These are phyloP conservation scores for Leccinum fallax DNA, from an alignment of 1,284 basidiomycete genomes.

Conservation along the genomic window DNA sequence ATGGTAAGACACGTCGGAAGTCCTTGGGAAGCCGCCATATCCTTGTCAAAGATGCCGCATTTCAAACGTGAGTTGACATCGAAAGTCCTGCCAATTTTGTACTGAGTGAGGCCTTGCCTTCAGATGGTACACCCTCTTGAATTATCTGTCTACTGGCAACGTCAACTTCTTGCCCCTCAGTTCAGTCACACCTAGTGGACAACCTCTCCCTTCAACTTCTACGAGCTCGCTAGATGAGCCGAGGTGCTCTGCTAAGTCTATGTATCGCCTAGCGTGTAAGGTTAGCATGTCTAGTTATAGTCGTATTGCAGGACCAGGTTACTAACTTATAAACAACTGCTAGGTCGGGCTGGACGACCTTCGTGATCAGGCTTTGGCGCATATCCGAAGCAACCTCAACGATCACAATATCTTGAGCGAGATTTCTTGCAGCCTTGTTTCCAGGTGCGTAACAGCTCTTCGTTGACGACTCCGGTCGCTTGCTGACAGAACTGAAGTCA, in stretches of 20 bases:
- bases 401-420: slow-evolving; percentile 31
- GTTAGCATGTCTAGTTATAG: slow-evolving; percentile 6
- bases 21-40: slow-evolving; percentile 14
- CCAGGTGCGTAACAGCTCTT: slow-evolving; percentile 13
- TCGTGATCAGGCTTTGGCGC: slow-evolving; percentile 22
- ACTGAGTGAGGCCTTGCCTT: background rate
- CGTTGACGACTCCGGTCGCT: background rate
- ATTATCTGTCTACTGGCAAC: slow-evolving; percentile 25
- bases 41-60: slow-evolving; percentile 27
- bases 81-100: background rate
- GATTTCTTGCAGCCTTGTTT: slow-evolving; percentile 24
- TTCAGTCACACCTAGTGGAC: background rate
- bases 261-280: slow-evolving; percentile 15
- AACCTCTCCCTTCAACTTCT: background rate
- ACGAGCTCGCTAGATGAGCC: background rate
- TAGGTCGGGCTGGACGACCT: slow-evolving; percentile 21
- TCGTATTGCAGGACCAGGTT: background rate
- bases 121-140: slow-evolving; percentile 25
- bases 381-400: slow-evolving; percentile 11
- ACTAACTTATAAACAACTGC: background rate
- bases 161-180: slow-evolving; percentile 27
- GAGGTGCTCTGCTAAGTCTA: background rate
- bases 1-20: background rate
- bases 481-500: slow-evolving; percentile 14
- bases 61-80: slow-evolving; percentile 12